Base-by-base conservation (phyloP, 2,329 filamentous ascomycete species). In the Fusarium bactridioides region DNA sequence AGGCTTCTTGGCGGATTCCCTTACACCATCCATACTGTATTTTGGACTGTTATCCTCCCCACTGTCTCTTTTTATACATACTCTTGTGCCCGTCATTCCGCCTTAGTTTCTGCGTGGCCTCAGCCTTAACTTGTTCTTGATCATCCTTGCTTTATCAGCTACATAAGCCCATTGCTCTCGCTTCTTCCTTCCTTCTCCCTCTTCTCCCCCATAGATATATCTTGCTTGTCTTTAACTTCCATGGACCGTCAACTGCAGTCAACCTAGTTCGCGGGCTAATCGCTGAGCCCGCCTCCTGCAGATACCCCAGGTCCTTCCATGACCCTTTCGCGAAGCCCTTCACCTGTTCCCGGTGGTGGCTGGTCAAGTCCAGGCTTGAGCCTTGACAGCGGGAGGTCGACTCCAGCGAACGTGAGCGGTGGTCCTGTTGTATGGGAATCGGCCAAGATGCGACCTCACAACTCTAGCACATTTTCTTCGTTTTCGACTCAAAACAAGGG, bases 311-410 rank as follows among this genome's bases (percentile, higher is more conserved):
- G 83, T 76, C 78, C 82, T 74, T 83, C 84, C 77, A 97, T 97
- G 95, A 93, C 93, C 75, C 84, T 95, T 71, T 96, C 94, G 75
- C 91, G 94, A 83, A 97, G 94, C 79, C 94, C 95, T 56, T 97
- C 94, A 62, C 95, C 95, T 70, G 88, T 90, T 71, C 92, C 91
- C 69, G 92, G 93, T 77, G 94, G 94, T 79, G 94, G 94, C 76
- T 98, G 95, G 95, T 90, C 93, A 63, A 96, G 92, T 83, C 94
- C 93, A 62, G 93, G 91, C 72, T 87, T 94, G 79, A 92, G 90
- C 78, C 90, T 92, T 68, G 90, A 89, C 73, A 93, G 92, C 80
- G 92, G 92, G 69, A 88, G 89, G 74, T 89, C 90, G 41, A 94
- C 91, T 79, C 92, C 93, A 75, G 84, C 82, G 78, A 87, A 82